phyloP scores from a whole-genome alignment of 495 filamentous ascomycete genomes.

The Penicillium bialowiezense region DNA sequence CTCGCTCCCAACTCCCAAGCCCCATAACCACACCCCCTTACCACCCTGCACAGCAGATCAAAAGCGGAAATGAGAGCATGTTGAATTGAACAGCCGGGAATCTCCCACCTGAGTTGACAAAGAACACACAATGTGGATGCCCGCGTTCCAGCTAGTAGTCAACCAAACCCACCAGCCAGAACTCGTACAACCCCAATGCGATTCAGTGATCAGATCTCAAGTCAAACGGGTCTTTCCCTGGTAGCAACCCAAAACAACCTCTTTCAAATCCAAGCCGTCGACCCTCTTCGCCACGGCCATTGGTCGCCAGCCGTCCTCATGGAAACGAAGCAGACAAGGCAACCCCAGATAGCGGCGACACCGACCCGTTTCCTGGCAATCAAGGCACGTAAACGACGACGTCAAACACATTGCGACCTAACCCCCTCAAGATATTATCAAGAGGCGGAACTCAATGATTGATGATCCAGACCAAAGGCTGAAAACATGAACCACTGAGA shows the following conservation, averaged over 20 bases:
- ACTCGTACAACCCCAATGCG: slow-evolving; percentile 4
- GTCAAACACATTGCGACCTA: background rate
- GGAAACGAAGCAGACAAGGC: slow-evolving; percentile 41
- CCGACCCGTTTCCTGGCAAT: slow-evolving; percentile 1
- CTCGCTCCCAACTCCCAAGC: slow-evolving; percentile 1
- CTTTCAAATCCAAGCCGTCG: background rate
- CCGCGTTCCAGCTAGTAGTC: slow-evolving; percentile 5
- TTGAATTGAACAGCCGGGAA: background rate
- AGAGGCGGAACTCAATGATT: background rate
- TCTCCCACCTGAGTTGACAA: background rate
- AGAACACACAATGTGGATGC: slow-evolving; percentile 9
- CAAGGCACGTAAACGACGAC: background rate
- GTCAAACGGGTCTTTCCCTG: background rate
- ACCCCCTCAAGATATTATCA: background rate
- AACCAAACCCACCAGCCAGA: slow-evolving; percentile 12
- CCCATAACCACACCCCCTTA: slow-evolving; percentile 2
- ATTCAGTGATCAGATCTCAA: background rate
- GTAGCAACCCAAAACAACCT: background rate
- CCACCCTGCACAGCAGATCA: slow-evolving; percentile 3
- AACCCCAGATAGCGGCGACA: slow-evolving; percentile 43
- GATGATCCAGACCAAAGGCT: background rate
- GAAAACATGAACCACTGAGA: background rate
- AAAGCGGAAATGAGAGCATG: background rate
- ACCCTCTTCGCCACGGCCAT: slow-evolving; percentile 46
- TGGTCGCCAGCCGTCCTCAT: slow-evolving; percentile 46